phyloP scores from a whole-genome alignment of 176 grass and related monocot genomes.

The Tillandsia leiboldiana region DNA sequence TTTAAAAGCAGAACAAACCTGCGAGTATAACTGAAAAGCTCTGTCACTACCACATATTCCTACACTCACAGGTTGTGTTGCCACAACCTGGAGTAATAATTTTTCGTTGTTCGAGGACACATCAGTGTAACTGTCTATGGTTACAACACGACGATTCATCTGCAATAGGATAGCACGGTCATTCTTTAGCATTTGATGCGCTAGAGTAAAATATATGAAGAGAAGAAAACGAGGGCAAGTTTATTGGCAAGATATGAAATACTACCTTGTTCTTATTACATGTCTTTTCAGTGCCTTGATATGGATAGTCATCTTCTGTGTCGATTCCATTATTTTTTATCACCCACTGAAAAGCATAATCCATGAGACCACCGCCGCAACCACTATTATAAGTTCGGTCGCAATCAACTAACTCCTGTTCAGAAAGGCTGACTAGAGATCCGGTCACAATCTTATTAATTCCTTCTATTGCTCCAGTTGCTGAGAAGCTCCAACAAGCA shows the following conservation, averaged over 20 bases:
- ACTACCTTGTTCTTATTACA: constrained; percentile 83
- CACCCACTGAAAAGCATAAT: constrained; percentile 78
- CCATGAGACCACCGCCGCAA: constrained; percentile 83
- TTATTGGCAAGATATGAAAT: background rate
- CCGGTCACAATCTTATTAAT: constrained; percentile 87
- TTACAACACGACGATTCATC: constrained; percentile 71
- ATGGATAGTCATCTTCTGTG: constrained; percentile 86
- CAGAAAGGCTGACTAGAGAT: constrained; percentile 74
- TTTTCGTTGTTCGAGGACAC: constrained; percentile 64
- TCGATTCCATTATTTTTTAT: constrained; percentile 81
- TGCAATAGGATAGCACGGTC: constrained; percentile 23
- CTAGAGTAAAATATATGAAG: background rate
- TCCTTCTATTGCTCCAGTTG: constrained; percentile 92
- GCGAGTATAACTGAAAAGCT: constrained; percentile 77
- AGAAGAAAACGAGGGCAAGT: background rate
- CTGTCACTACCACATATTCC: constrained; percentile 90
- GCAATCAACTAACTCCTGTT: constrained; percentile 85
- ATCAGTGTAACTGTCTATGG: constrained; percentile 79
- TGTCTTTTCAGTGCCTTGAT: constrained; percentile 38
- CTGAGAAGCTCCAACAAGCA: constrained; percentile 93
- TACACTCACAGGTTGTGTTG: constrained; percentile 80
- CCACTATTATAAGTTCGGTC: constrained; percentile 71
- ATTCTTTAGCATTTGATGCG: background rate
- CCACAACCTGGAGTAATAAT: constrained; percentile 67
- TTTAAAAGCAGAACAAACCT: constrained; percentile 34